Evolutionary conservation across 352 stramenopile genomes (phyloP), one percentile per base, ranked within the genome.

Genomic region (Globisporangium okanoganense): DNA sequence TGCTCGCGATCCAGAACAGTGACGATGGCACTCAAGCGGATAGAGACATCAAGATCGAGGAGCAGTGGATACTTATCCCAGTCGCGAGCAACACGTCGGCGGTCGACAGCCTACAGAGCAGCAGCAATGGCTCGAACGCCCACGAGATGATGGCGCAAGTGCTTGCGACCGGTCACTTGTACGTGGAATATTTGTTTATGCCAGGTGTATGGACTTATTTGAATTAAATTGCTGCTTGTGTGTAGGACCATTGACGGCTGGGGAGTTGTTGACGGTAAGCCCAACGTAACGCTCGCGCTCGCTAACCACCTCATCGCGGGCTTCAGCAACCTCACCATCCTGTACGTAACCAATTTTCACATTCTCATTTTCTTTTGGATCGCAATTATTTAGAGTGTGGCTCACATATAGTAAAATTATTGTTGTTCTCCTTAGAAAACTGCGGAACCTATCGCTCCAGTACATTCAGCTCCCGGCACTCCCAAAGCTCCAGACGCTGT

Each of bases 361-460:
- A 45, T 25, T 22, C 35, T 24, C 10, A 14, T n/a, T n/a, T n/a
- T n/a, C n/a, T n/a, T n/a, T n/a, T n/a, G n/a, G n/a, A n/a, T n/a
- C n/a, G n/a, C n/a, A n/a, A n/a, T n/a, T 25, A 0, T 18, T 62
- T 29, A 52, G 3, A 33, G 6, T 33, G 3, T 33, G 6, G 29
- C 29, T 33, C 29, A 33, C 29, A 33, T 33, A 33, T 7, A 33
- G 29, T 33, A 33, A 33, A 33, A 33, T 33, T 33, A 33, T 6
- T 33, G 3, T 33, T 33, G 29, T 33, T 33, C 3, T 6, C 6
- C 29, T 7, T 40, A 64, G 58, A 27, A 64, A 53, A 18, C 29
- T 64, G 18, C 58, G 58, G 13, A 64, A 64, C 20, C 36, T 58
- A 1, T 47, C 48, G n/a, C 48, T 64, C 36, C n/a, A 58, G 38